Evolutionary conservation across 257 asterid species (phyloP).

Genomic region (Solanum ahanhuiri): DNA sequence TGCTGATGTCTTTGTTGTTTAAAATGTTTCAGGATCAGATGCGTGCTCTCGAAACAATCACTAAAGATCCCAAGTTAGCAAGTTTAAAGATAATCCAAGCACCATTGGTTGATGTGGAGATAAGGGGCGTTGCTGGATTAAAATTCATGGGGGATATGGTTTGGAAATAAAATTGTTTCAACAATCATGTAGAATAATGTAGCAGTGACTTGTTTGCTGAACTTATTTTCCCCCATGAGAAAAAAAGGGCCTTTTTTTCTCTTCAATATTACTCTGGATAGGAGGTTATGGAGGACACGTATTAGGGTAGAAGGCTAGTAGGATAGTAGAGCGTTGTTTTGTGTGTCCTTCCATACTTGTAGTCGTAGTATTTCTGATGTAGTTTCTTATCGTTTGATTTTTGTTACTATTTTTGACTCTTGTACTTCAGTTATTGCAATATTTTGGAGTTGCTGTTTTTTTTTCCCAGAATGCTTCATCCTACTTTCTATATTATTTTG

Average conservation of each 20-base stretch:
- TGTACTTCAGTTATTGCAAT: background rate
- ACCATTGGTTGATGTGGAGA: conserved; percentile 57
- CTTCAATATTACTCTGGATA: background rate
- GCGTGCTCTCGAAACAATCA: conserved; percentile 46
- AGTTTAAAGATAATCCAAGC: conserved; percentile 32
- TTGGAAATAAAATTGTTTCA: conserved; percentile 33
- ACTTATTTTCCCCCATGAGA: background rate
- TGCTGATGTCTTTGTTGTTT: background rate
- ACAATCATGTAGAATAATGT: background rate
- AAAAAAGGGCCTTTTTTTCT: background rate
- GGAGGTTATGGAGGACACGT: background rate
- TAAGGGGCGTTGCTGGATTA: conserved; percentile 67
- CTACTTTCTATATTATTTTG: background rate
- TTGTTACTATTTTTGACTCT: background rate
- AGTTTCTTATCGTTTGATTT: background rate
- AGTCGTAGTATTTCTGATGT: too few species aligned
- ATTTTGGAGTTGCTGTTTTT: background rate
- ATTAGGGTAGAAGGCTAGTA: background rate
- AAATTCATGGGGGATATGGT: conserved; percentile 54
- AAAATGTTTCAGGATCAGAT: conserved; percentile 46
- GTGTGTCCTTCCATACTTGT: background rate
- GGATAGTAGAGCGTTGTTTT: background rate
- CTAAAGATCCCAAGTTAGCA: conserved; percentile 37
- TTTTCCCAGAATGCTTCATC: background rate
- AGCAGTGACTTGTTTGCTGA: background rate